These are phyloP conservation scores for Rhizophagus sp. DNA, from an alignment of 192 early-diverging fungal genomes.

Conservation along the genomic window DNA sequence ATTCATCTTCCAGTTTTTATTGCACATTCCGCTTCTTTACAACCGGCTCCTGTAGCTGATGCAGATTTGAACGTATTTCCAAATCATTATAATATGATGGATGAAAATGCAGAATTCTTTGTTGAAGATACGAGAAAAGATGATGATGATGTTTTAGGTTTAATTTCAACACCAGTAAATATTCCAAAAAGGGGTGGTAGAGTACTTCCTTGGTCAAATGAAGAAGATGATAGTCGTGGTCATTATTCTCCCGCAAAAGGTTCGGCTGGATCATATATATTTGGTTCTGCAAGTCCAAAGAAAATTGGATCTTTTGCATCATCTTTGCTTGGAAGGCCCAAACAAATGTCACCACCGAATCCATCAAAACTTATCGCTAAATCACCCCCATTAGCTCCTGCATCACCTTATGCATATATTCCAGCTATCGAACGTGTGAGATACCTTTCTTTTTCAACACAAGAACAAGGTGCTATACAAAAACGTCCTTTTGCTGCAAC, in stretches of 20 bases:
- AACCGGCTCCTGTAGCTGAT: conserved; percentile 44
- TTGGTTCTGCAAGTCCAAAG: conserved; percentile 45
- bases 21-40: conserved; percentile 55
- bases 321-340: conserved; percentile 35
- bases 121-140: conserved; percentile 26
- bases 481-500: neutral
- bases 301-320: conserved; percentile 38
- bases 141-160: conserved; percentile 20
- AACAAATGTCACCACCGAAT: conserved; percentile 29
- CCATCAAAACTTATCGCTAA: conserved; percentile 36
- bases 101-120: conserved; percentile 37
- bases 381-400: conserved; percentile 43
- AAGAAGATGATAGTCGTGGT: conserved; percentile 15
- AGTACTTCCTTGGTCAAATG: conserved; percentile 32
- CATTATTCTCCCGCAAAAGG: conserved; percentile 34
- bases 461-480: conserved; percentile 26
- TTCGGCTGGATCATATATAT: conserved; percentile 27
- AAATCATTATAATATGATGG: conserved; percentile 46
- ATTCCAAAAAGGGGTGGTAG: conserved; percentile 1
- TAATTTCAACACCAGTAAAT: conserved; percentile 32
- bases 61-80: conserved; percentile 39
- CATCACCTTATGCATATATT: conserved; percentile 45
- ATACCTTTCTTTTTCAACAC: conserved; percentile 41
- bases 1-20: conserved; percentile 59
- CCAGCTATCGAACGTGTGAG: conserved; percentile 48